Percentiles rank a stretch among this genome's conserved stretches.
phyloP scores from a whole-genome alignment of 1,284 basidiomycete genomes.

The Inonotus obliquus region DNA sequence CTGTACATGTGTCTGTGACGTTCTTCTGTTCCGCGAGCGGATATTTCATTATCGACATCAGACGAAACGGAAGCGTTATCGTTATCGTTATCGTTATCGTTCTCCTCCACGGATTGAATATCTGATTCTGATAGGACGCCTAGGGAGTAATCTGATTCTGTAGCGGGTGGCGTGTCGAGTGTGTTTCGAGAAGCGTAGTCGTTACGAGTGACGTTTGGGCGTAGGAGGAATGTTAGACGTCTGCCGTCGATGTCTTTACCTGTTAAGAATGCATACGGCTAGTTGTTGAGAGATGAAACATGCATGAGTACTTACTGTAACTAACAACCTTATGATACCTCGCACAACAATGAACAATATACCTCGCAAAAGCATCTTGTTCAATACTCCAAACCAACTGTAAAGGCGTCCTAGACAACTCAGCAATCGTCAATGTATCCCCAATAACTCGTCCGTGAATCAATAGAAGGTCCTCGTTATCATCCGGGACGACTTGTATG shows the following conservation, averaged over 20 bases:
- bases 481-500: conserved; percentile 47
- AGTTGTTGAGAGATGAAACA: not conserved
- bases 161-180: conserved; percentile 68
- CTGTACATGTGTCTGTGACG: conserved; percentile 12
- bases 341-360: conserved; percentile 76
- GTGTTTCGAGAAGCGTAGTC: conserved; percentile 38
- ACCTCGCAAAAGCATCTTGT: conserved; percentile 67
- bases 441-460: conserved; percentile 44
- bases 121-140: conserved; percentile 44
- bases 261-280: conserved; percentile 26
- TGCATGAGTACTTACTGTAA: conserved; percentile 56
- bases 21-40: not conserved
- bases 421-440: conserved; percentile 48
- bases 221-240: conserved; percentile 71
- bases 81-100: conserved; percentile 38
- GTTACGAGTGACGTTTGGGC: conserved; percentile 65
- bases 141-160: conserved; percentile 43
- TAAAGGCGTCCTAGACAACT: conserved; percentile 58
- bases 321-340: conserved; percentile 73
- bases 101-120: conserved; percentile 35
- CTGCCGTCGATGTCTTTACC: conserved; percentile 62
- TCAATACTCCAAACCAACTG: conserved; percentile 67
- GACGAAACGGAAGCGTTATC: conserved; percentile 39
- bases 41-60: conserved; percentile 9
- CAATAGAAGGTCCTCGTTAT: conserved; percentile 25